Evolutionary conservation across 176 grass and related monocot genomes (phyloP).

Genomic region (Avena atlantica): DNA sequence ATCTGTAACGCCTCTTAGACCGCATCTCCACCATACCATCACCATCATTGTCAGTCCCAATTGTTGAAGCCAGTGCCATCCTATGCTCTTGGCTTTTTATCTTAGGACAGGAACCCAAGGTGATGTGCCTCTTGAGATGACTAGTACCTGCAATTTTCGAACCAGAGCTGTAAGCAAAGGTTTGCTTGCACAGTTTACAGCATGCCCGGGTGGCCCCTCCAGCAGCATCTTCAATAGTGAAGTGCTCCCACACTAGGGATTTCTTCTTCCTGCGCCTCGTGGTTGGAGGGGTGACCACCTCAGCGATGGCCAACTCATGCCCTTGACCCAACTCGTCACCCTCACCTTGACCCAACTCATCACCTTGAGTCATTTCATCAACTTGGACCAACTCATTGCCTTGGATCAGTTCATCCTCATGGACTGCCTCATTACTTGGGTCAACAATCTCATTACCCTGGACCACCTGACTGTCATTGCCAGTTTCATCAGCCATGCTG

Average conservation of each 20-base stretch:
- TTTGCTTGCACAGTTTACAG: slow-evolving; percentile 78
- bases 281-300: slow-evolving; percentile 36
- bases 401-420: slow-evolving; percentile 26
- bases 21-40: slow-evolving; percentile 34
- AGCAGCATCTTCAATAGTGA: slow-evolving; percentile 60
- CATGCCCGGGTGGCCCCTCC: slow-evolving; percentile 63
- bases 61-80: slow-evolving; percentile 26
- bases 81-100: slow-evolving; percentile 52
- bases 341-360: slow-evolving; percentile 18
- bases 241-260: slow-evolving; percentile 70
- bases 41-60: slow-evolving; percentile 40
- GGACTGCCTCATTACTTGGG: slow-evolving; percentile 22
- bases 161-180: slow-evolving; percentile 67
- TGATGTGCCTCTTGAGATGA: slow-evolving; percentile 79
- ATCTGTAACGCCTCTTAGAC: slow-evolving; percentile 65
- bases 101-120: slow-evolving; percentile 66
- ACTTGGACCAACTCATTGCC: slow-evolving; percentile 22
- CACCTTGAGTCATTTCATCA: slow-evolving; percentile 23
- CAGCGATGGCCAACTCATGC: slow-evolving; percentile 32
- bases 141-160: slow-evolving; percentile 74
- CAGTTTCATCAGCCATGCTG: slow-evolving; percentile 45
- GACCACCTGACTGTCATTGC: slow-evolving; percentile 34
- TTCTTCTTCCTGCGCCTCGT: slow-evolving; percentile 58
- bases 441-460: slow-evolving; percentile 34
- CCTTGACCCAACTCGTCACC: slow-evolving; percentile 28